Base-by-base conservation (phyloP, 2,329 filamentous ascomycete genomes). In the Colletotrichum horii region DNA sequence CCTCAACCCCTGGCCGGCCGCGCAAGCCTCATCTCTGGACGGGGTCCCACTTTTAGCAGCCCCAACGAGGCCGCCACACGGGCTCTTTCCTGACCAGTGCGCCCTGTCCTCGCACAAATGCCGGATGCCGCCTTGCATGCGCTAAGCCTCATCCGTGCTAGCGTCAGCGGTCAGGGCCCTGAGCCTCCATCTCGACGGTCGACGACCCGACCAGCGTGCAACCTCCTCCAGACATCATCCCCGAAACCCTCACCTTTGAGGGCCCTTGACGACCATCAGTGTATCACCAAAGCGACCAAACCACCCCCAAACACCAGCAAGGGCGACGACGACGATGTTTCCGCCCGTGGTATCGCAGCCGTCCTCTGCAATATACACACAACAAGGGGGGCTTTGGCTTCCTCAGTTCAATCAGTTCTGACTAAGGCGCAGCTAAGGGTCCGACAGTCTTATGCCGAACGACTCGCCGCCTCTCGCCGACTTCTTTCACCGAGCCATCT, bases 21-120 rank as follows among this genome's bases (percentile, higher is more conserved):
- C 71, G 71, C 71, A 74, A 74, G 67, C 71, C 71, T 66, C 71
- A 71, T 66, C 60, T 70, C 48, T 70, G 60, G 60, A 26, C 19
- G 34, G 26, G 66, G 48, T 22, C 43, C 68, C 72, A 38, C 43
- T 71, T 70, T 61, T 72, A 72, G 73, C 24, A 56, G 52, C 38
- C 56, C 28, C 24, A 62, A 30, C 22, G 19, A 48, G 5, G 30
- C 43, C 68, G 22, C n/a, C 55, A n/a, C 48, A 28, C 4, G 61
- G 43, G 30, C 38, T 19, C 16, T 9, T 14, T 1, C 3, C 16
- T 30, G 68, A 30, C n/a, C 34, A 30, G 61, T 75, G 66, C 56
- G 19, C 16, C 43, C 32, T 30, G 69, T 72, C 8, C 8, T 32
- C 26, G 64, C 22, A 28, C 64, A 73, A 68, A 64, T 65, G 43